Base-by-base conservation (phyloP, 768 basidiomycete species). In the Panellus pusillus region DNA sequence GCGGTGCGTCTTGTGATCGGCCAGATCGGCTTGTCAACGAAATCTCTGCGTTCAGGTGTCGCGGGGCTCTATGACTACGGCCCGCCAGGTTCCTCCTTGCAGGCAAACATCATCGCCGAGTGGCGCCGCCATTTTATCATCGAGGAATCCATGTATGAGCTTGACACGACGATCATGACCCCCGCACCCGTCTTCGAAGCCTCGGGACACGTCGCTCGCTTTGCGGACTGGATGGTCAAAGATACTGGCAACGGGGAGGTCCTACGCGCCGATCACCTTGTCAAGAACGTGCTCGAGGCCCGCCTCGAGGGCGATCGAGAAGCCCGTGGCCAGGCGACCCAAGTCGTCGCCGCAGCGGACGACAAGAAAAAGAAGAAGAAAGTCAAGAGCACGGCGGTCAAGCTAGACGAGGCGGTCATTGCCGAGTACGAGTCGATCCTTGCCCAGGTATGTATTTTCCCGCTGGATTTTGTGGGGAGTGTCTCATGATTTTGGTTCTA, bases 161-260 rank as follows among this genome's bases (percentile, higher is more conserved):
- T 98, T 60, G 96, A 98, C 66, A 98, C 95, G 20, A 98, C 97
- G 36, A 87, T 97, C 73, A 97, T 98, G 87, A 98, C 96, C 0
- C 89, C 96, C 14, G 82, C 91, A 3, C 77, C 93, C 12, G 95
- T 98, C 9, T 95, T 98, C 67, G 95, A 97, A 71, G 86, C 96
- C 0, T 98, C 94, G 31, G 95, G 97, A 27, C 97, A 98, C 73
- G 96, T 98, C 56, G 95, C 94, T 39, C 84, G 95, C 61, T 99
- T 98, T 67, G 92, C 96, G 6, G 97, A 99, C 68, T 99, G 95
- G 96, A 98, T 98, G 96, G 91, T 93, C 66, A 97, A 96, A 75
- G 96, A 98, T 63, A 75, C 77, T 20, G 86, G 91, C 75, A 95
- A 90, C n/a, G 93, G 94, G 41, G 94, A 98, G 64, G 95, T 98